phyloP scores from a whole-genome alignment of 768 basidiomycete species.

The Agaricus blazei region DNA sequence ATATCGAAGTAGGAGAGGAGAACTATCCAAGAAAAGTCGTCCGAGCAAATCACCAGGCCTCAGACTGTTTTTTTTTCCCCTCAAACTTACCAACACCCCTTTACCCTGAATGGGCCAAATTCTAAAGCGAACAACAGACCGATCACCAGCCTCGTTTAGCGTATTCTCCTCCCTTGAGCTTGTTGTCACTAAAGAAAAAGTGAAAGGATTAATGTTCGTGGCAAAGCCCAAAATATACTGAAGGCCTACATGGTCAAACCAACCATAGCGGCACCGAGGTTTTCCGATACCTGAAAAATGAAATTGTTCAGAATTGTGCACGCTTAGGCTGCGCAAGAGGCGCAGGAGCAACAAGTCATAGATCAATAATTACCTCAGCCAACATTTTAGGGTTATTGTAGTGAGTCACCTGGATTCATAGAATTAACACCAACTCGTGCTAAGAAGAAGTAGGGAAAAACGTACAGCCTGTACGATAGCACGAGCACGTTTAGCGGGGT shows the following conservation, averaged over 20 bases:
- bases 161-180: conserved; percentile 66
- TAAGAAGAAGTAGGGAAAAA: background rate
- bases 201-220: background rate
- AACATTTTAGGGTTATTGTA: conserved; percentile 91
- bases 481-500: conserved; percentile 89
- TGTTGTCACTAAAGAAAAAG: conserved; percentile 41
- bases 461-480: conserved; percentile 93
- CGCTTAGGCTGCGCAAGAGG: background rate
- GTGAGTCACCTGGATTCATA: conserved; percentile 69
- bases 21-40: too few relatives aligned
- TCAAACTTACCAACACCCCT: background rate
- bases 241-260: conserved; percentile 79
- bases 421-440: conserved; percentile 1
- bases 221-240: background rate
- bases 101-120: too few relatives aligned
- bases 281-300: conserved; percentile 59
- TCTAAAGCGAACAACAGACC: background rate
- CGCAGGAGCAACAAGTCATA: background rate
- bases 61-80: background rate
- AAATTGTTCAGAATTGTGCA: background rate
- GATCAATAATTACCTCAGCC: conserved; percentile 57
- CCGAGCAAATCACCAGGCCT: too few relatives aligned
- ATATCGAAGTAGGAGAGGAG: too few relatives aligned
- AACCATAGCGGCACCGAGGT: conserved; percentile 90
- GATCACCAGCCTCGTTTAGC: conserved; percentile 65